Evolutionary conservation across 176 grass and related monocot species (phyloP).

Genomic region (Avena atlantica): DNA sequence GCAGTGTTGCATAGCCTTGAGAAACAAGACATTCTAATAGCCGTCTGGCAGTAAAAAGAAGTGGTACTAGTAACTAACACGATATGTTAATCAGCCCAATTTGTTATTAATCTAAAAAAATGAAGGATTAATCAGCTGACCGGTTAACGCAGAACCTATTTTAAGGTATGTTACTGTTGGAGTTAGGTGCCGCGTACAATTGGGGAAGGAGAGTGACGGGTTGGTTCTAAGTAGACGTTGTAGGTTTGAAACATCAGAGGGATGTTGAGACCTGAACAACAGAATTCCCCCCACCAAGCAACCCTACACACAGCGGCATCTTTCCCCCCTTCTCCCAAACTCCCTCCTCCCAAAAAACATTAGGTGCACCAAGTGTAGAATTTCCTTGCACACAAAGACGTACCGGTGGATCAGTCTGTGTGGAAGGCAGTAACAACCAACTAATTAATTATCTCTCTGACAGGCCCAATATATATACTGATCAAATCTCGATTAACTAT

Average conservation of each 20-base stretch:
- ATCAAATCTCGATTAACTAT: neutral
- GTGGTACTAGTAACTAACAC: neutral
- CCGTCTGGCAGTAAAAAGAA: neutral
- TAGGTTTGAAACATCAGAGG: slow-evolving; percentile 87
- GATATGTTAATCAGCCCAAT: neutral
- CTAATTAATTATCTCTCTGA: slow-evolving; percentile 44
- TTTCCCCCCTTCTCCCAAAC: slow-evolving; percentile 40
- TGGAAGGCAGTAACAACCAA: slow-evolving; percentile 44
- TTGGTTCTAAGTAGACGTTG: slow-evolving; percentile 99
- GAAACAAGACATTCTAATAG: neutral
- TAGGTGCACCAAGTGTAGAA: slow-evolving; percentile 54
- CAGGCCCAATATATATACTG: slow-evolving; percentile 23
- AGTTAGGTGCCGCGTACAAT: slow-evolving; percentile 54
- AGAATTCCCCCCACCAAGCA: slow-evolving; percentile 84
- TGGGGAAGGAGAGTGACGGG: slow-evolving; percentile 58
- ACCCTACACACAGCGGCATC: slow-evolving; percentile 44
- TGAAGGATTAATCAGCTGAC: neutral
- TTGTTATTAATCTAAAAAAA: neutral
- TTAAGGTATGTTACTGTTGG: slow-evolving; percentile 58
- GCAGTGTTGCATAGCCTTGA: neutral
- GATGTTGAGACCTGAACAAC: slow-evolving; percentile 92
- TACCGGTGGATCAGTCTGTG: neutral
- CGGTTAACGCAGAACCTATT: slow-evolving; percentile 45
- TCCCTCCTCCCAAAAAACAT: slow-evolving; percentile 24
- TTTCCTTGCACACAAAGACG: slow-evolving; percentile 44